A percentile compares a stretch with the other conserved stretches of the same genome.
These are phyloP conservation scores for Ogataea minuta DNA, from an alignment of 805 yeast genomes.

Conservation along the genomic window DNA sequence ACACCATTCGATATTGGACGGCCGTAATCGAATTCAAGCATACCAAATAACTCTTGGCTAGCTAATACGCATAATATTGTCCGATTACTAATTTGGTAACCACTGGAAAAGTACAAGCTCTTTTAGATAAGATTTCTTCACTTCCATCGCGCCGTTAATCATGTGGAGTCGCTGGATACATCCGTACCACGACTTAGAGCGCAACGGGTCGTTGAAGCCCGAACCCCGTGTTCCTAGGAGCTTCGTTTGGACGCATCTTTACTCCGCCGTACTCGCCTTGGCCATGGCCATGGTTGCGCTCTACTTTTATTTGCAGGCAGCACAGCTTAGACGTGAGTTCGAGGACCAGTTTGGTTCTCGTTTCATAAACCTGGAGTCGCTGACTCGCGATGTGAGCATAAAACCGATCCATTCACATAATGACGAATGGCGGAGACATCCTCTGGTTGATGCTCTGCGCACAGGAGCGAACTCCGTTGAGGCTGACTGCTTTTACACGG, in stretches of 20 bases:
- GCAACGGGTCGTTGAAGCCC: background rate
- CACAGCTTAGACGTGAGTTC: constrained; percentile 8
- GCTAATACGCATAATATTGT: no score
- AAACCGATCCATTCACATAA: constrained; percentile 61
- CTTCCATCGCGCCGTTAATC: no score
- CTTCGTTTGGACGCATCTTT: constrained; percentile 5
- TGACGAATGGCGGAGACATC: constrained; percentile 62
- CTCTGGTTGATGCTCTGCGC: constrained; percentile 54
- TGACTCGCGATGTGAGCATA: constrained; percentile 28
- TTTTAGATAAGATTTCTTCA: no score
- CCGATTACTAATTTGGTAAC: no score
- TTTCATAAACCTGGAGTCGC: constrained; percentile 10
- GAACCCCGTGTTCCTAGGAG: background rate
- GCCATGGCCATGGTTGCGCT: constrained; percentile 10
- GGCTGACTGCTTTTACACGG: constrained; percentile 61
- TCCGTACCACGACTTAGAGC: constrained; percentile 1
- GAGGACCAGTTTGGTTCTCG: constrained; percentile 7
- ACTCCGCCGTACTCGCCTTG: constrained; percentile 12
- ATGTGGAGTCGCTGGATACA: constrained; percentile 8
- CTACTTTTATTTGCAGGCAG: constrained; percentile 11
- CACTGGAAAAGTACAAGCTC: no score
- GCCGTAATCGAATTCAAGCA: no score
- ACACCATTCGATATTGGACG: no score
- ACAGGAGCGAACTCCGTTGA: constrained; percentile 58
- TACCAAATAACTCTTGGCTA: no score